Base-by-base conservation (phyloP, 805 yeast genomes). In the Brettanomyces anomalus region DNA sequence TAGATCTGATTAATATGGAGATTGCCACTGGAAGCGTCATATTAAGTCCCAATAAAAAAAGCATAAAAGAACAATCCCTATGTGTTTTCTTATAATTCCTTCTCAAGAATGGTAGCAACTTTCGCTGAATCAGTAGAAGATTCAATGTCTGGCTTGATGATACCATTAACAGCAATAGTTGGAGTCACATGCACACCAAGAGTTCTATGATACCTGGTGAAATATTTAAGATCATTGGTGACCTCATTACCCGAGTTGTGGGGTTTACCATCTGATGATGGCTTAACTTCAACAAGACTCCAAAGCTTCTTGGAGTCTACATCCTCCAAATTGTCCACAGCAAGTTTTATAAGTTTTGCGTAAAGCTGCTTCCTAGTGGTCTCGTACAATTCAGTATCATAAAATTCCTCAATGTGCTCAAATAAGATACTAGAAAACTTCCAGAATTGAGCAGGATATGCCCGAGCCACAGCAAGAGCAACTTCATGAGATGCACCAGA, bases 141-240 rank as follows among this genome's bases (percentile, higher is more conserved):
- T 52, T 81, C 83, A 53, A 86, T 71, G 5, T 67, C 52, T 31
- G 67, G 66, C 48, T 72, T 74, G 18, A 69, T 68, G 40, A 82
- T 74, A 1, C 95, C 95, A 57, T 85, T 74, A 33, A 86, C 64
- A 17, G 73, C 60, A 13, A 85, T 83, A 4, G 93, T 80, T 17
- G 96, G 96, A 3, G 93, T 84, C n/a, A 83, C 80, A 56, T 87
- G 95, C 33, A 83, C 76, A 36, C 90, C 87, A 35, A 79, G 74
- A 45, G 85, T 85, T 57, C 96, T 73, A 42, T 77, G 79, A 56
- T 76, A 77, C 57, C 79, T 72, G 16, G 88, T 72, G 56, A 84
- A 85, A 53, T 80, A 81, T 63, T 85, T 87, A 47, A 84, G 52
- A 54, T 85, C 94, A 30, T 60, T 68, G 3, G 76, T 68, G 32